Percentiles rank a stretch among this genome's conserved stretches.
Evolutionary conservation across 176 grass and related monocot genomes (phyloP).

Genomic region (Hordeum marinum): DNA sequence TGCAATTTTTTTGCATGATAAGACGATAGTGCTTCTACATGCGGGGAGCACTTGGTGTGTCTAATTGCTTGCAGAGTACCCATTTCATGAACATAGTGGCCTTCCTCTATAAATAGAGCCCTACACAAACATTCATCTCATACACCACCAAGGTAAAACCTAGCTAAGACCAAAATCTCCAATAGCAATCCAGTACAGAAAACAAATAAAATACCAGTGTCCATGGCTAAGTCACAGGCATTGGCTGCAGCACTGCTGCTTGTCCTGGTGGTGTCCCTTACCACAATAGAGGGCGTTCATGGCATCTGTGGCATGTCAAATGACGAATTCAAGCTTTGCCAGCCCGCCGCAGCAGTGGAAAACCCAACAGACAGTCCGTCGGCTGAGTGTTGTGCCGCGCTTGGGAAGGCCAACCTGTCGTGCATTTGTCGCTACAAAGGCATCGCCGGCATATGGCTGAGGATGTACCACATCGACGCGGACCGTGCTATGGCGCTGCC

Average conservation of each 20-base stretch:
- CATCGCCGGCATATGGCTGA: constrained; percentile 30
- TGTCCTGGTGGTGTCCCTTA: not conserved
- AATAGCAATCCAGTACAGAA: not conserved
- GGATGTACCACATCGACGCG: constrained; percentile 49
- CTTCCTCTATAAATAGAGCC: constrained; percentile 24
- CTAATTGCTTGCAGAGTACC: too few relatives aligned
- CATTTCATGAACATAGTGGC: too few relatives aligned
- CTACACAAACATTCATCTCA: not conserved
- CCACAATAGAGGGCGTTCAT: not conserved
- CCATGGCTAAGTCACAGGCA: not conserved
- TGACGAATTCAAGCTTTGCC: too few relatives aligned
- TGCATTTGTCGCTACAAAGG: constrained; percentile 47
- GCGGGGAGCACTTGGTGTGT: too few relatives aligned
- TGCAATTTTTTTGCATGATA: too few relatives aligned
- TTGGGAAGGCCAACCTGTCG: too few relatives aligned
- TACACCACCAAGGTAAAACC: not conserved
- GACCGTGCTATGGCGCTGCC: not conserved
- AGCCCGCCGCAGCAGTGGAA: too few relatives aligned
- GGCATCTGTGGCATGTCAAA: constrained; percentile 27
- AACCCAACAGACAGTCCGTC: too few relatives aligned
- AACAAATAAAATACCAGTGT: not conserved
- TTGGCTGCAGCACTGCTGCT: not conserved
- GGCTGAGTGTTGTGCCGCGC: too few relatives aligned
- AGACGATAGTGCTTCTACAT: too few relatives aligned
- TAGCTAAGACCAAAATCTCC: not conserved